These are phyloP conservation scores for Rhizopogon vulgaris DNA, from an alignment of 768 basidiomycete genomes.

Conservation along the genomic window DNA sequence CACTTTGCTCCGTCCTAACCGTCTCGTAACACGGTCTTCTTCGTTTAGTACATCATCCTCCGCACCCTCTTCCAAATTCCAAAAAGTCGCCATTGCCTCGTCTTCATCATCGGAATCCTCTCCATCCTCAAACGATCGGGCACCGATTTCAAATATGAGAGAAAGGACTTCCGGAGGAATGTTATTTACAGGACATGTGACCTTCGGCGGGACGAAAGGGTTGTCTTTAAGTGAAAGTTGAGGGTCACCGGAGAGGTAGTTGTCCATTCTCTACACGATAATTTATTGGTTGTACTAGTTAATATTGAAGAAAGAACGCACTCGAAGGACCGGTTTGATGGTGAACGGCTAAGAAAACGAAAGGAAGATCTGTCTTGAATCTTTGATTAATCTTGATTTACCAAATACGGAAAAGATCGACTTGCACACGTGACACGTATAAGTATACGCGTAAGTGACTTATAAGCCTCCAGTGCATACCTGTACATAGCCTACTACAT, in stretches of 20 bases:
- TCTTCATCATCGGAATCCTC: conserved; percentile 30
- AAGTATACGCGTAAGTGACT: too few species aligned
- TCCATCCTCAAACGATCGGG: conserved; percentile 29
- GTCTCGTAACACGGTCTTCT: conserved; percentile 7
- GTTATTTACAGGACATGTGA: conserved; percentile 39
- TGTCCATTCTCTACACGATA: not conserved
- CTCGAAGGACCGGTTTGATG: not conserved
- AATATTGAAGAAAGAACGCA: not conserved
- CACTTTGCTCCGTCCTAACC: not conserved
- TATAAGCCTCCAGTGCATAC: too few species aligned
- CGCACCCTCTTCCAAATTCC: conserved; percentile 33
- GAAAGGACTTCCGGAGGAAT: conserved; percentile 54
- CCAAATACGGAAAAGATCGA: not conserved
- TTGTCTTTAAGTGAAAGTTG: conserved; percentile 34
- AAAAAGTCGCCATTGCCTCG: conserved; percentile 9
- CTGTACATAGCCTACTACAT: too few species aligned
- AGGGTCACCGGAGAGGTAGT: not conserved
- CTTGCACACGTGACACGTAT: too few species aligned
- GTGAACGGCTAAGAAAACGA: not conserved
- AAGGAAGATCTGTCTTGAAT: not conserved
- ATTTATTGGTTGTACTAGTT: not conserved
- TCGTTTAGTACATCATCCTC: conserved; percentile 19
- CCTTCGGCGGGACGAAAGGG: conserved; percentile 40
- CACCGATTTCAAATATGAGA: conserved; percentile 47
- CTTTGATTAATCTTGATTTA: not conserved